phyloP scores from a whole-genome alignment of 148 eudicot species.

The Selenicereus undatus region DNA sequence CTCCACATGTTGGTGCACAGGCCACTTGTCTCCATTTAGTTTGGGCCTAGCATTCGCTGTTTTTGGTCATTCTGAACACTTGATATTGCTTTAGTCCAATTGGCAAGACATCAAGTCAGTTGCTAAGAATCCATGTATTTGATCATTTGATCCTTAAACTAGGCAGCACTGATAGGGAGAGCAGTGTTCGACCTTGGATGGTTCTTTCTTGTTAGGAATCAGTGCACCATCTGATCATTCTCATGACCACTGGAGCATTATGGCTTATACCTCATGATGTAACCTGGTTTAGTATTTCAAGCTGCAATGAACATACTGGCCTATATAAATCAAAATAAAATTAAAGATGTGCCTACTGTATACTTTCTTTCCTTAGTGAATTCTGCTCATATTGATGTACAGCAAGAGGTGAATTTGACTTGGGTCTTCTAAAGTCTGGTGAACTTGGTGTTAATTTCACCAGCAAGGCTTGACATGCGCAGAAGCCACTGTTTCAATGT shows the following conservation, averaged over 20 bases:
- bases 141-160: not conserved
- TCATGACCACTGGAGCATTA: not conserved
- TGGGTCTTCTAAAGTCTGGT: not conserved
- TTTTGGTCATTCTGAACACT: not conserved
- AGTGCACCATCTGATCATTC: not conserved
- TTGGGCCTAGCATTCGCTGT: not conserved
- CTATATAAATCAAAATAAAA: not conserved
- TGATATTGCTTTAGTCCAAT: not conserved
- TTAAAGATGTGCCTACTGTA: not conserved
- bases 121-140: not conserved
- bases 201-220: slow-evolving; percentile 5
- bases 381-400: no score
- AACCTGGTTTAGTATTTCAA: not conserved
- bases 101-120: not conserved
- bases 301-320: not conserved
- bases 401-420: not conserved
- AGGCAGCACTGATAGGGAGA: not conserved
- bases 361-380: not conserved
- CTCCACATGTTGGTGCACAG: slow-evolving; percentile 1
- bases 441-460: not conserved
- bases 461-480: not conserved
- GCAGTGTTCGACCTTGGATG: not conserved
- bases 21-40: not conserved
- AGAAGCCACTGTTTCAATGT: not conserved
- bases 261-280: not conserved